phyloP scores from a whole-genome alignment of 169 alveolate genomes.

The Condylostoma magnum region DNA sequence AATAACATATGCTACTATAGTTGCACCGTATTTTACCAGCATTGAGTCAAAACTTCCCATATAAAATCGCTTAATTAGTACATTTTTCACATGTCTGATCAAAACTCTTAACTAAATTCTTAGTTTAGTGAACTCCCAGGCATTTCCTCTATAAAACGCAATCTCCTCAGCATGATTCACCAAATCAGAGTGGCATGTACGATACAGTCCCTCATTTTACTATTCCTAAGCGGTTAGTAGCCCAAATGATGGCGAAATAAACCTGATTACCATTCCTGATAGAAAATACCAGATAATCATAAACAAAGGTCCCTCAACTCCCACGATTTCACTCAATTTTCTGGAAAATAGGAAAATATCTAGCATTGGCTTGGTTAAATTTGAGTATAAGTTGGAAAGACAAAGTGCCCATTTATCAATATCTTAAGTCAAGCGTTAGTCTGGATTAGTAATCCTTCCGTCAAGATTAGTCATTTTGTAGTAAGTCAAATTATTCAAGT shows the following conservation, averaged over 20 bases:
- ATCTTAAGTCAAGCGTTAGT: slow-evolving; percentile 73
- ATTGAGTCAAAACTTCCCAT: slow-evolving; percentile 85
- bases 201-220: slow-evolving; percentile 76
- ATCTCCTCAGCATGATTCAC: slow-evolving; percentile 81
- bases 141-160: slow-evolving; percentile 80
- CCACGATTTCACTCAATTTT: slow-evolving; percentile 68
- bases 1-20: slow-evolving; percentile 80
- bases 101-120: slow-evolving; percentile 41
- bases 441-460: slow-evolving; percentile 77
- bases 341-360: slow-evolving; percentile 78
- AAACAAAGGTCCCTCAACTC: slow-evolving; percentile 74
- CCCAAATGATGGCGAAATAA: slow-evolving; percentile 81
- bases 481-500: slow-evolving; percentile 69
- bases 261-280: slow-evolving; percentile 65
- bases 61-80: slow-evolving; percentile 52
- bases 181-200: slow-evolving; percentile 76
- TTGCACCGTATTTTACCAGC: slow-evolving; percentile 86
- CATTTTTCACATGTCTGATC: slow-evolving; percentile 44
- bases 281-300: slow-evolving; percentile 67
- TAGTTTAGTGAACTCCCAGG: slow-evolving; percentile 65
- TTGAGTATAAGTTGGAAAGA: slow-evolving; percentile 64
- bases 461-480: slow-evolving; percentile 76
- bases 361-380: slow-evolving; percentile 76
- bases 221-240: slow-evolving; percentile 70
- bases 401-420: slow-evolving; percentile 75